Evolutionary conservation across 768 basidiomycete genomes (phyloP), one percentile per base, ranked within the genome.

Genomic region (Rhizopogon vinicolor): DNA sequence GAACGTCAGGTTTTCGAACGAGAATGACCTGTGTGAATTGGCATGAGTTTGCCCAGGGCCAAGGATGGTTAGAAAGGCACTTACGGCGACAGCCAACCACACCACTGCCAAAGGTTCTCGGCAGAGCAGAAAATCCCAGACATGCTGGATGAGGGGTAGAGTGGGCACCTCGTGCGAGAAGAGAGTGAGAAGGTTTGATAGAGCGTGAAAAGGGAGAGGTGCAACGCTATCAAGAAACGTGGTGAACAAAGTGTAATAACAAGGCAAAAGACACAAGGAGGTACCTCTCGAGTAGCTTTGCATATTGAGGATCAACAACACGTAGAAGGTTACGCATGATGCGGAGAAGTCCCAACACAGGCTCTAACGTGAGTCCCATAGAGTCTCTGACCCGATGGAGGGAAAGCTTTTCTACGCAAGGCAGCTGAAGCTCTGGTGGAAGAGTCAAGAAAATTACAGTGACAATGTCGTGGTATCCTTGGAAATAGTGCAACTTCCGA

Each of bases 381-480:
- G 93, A 86, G 69, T 98, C 94, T 53, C 94, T 76, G 5, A 95
- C 75, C 18, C 68, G 68, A 48, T 91, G 84, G 35, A 93, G 68
- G 63, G 89, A 91, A 35, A 93, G 62, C 61, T 89, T 85, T 72
- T 93, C 90, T 7, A 77, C 77, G 46, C 81, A 85, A 3, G 71
- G 68, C 0, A 86, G 67, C 43, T 81, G 86, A 22, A 83, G 61
- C 43, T 84, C 80, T 25, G 68, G 68, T 2, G 88, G 87, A 5
- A 93, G 72, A 0, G 89, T 91, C 33, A 93, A 76, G 61, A 84
- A 85, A 3, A 97, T 57, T 12, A 97, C 92, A 0, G 91, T 89
- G 19, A 92, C 77, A 42, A 98, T 92, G 64, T 97, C 94, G 65
- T 97, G 94, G 70, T 90, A 96, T 44, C 94, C 94, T 85, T 95